Evolutionary conservation across 805 yeast species (phyloP).

Genomic region (Lipomyces kockii): DNA sequence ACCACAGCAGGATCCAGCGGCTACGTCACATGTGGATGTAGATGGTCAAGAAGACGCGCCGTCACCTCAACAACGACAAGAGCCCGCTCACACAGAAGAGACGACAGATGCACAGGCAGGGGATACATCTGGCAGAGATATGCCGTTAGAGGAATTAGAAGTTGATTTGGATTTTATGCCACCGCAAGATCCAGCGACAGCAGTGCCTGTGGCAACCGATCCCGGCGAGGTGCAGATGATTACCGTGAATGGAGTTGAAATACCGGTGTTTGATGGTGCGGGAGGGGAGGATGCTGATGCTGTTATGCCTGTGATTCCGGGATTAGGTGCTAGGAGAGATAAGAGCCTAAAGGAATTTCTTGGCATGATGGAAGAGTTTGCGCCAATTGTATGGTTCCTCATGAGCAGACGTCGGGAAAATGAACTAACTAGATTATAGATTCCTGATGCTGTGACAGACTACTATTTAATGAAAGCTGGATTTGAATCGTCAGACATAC

Average conservation of each 20-base stretch:
- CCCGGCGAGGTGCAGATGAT: conserved; percentile 5
- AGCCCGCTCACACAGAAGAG: neutral
- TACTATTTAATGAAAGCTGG: conserved; percentile 81
- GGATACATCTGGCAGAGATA: neutral
- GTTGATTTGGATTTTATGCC: conserved; percentile 8
- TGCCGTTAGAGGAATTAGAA: conserved; percentile 4
- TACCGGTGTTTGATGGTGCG: conserved; percentile 14
- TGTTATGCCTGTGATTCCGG: conserved; percentile 16
- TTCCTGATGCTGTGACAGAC: conserved; percentile 84
- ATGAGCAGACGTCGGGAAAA: conserved; percentile 1
- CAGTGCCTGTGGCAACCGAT: neutral
- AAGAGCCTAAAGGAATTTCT: conserved; percentile 82
- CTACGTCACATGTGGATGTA: conserved; percentile 28
- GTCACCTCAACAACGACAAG: conserved; percentile 9
- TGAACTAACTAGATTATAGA: conserved; percentile 43
- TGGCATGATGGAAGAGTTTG: conserved; percentile 87
- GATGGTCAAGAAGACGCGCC: conserved; percentile 19
- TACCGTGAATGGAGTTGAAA: conserved; percentile 19
- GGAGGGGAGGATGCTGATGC: conserved; percentile 13
- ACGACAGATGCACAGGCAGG: conserved; percentile 10
- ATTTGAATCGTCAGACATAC: conserved; percentile 74
- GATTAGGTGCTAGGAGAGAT: conserved; percentile 48
- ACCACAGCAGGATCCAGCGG: conserved; percentile 23
- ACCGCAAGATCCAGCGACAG: neutral
- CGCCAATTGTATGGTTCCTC: conserved; percentile 82